phyloP scores from a whole-genome alignment of 768 basidiomycete genomes.

The Suillus hirtellus region DNA sequence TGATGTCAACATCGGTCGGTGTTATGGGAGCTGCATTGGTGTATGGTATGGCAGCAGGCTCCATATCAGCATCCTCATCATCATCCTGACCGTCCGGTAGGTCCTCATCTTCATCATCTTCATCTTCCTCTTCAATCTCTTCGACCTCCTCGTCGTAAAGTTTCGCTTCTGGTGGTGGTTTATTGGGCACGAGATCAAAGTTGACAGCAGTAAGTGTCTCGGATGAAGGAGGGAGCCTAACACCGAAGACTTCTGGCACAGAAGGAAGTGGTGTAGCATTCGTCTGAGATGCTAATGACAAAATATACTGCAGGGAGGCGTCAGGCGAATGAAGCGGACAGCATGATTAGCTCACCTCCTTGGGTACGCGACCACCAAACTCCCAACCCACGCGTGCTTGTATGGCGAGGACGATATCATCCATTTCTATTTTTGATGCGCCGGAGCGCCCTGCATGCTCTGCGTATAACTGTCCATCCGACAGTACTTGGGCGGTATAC shows the following conservation, averaged over 20 bases:
- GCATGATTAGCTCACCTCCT: conserved; percentile 60
- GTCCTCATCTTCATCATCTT: conserved; percentile 28
- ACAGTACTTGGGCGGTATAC: conserved; percentile 80
- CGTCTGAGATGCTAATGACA: conserved; percentile 80
- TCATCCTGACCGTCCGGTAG: conserved; percentile 59
- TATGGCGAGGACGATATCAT: conserved; percentile 78
- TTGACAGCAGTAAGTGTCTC: conserved; percentile 80
- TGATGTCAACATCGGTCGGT: conserved; percentile 73
- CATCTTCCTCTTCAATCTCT: conserved; percentile 65
- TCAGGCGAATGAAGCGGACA: conserved; percentile 5
- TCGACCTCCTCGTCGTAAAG: conserved; percentile 82
- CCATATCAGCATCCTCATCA: conserved; percentile 65
- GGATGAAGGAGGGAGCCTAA: conserved; percentile 67
- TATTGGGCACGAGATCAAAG: conserved; percentile 85
- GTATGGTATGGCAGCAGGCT: conserved; percentile 54
- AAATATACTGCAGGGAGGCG: conserved; percentile 54
- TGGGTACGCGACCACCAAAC: conserved; percentile 84
- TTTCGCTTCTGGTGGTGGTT: conserved; percentile 75
- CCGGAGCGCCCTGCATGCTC: conserved; percentile 80
- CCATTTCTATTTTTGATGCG: conserved; percentile 68
- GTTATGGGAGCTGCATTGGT: conserved; percentile 37
- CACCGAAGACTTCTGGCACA: conserved; percentile 87
- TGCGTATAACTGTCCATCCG: conserved; percentile 84
- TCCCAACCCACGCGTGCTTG: conserved; percentile 93
- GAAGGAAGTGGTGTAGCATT: conserved; percentile 79